These are phyloP conservation scores for Trichoderma koningii DNA, from an alignment of 2,329 filamentous ascomycete genomes.

Conservation along the genomic window DNA sequence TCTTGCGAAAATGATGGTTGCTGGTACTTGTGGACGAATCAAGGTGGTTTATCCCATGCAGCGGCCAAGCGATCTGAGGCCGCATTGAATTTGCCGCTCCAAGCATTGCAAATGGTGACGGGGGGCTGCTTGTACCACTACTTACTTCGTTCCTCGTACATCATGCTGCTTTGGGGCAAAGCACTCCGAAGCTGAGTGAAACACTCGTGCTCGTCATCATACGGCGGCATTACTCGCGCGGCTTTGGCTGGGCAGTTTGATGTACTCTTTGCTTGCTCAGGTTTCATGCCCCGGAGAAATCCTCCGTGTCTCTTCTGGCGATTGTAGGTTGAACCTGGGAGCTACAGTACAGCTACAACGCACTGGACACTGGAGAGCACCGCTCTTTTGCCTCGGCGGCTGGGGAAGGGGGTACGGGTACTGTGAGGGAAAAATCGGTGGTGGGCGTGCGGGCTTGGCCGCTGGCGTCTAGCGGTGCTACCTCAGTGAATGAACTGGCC, in stretches of 20 bases:
- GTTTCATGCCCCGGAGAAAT: constrained; percentile 1
- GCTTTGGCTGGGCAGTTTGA: neutral
- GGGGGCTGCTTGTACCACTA: neutral
- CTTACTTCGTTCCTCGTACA: neutral
- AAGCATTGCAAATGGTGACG: neutral
- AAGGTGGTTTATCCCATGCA: constrained; percentile 3
- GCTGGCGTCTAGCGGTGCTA: constrained; percentile 10
- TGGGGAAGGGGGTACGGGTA: neutral
- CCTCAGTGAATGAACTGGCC: neutral
- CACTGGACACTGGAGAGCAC: neutral
- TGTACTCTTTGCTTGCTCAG: neutral
- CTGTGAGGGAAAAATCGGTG: neutral
- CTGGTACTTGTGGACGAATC: neutral
- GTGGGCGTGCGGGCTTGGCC: neutral
- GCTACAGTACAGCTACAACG: neutral
- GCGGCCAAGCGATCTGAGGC: constrained; percentile 1
- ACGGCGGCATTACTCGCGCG: constrained; percentile 8
- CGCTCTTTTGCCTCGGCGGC: neutral
- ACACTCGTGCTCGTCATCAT: too few species aligned
- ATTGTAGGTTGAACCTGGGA: too few species aligned
- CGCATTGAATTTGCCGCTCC: constrained; percentile 4
- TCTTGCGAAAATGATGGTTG: neutral
- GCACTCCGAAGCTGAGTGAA: too few species aligned
- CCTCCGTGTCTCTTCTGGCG: neutral
- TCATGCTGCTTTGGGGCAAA: too few species aligned